A percentile compares a stretch with the other conserved stretches of the same genome.
These are phyloP conservation scores for Phlebiopsis flavidoalba DNA, from an alignment of 768 basidiomycete genomes.

Conservation along the genomic window DNA sequence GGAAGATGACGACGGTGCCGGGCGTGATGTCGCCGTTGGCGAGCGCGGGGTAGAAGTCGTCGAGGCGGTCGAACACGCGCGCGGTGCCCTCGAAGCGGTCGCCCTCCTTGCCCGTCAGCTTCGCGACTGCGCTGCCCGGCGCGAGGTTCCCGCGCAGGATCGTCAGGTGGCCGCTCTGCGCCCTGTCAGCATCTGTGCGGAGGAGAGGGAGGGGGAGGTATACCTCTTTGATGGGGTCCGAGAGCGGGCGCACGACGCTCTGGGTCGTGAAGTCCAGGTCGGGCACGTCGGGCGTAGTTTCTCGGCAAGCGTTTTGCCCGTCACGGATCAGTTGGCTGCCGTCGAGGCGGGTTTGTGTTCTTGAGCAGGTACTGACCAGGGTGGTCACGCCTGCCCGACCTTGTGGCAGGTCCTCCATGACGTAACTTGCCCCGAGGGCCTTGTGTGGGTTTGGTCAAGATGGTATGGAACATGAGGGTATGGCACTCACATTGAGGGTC, in stretches of 20 bases:
- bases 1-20: slow-evolving; percentile 74
- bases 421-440: slow-evolving; percentile 82
- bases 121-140: slow-evolving; percentile 84
- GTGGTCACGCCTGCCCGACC: slow-evolving; percentile 77
- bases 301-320: slow-evolving; percentile 85
- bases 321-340: slow-evolving; percentile 83
- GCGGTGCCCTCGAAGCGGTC: slow-evolving; percentile 74
- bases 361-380: slow-evolving; percentile 76
- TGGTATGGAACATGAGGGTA: neutral
- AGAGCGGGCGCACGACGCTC: slow-evolving; percentile 67
- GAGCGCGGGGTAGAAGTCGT: slow-evolving; percentile 69
- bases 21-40: slow-evolving; percentile 69
- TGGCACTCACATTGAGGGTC: slow-evolving; percentile 60
- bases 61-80: slow-evolving; percentile 72
- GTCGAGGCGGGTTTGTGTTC: slow-evolving; percentile 72
- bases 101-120: slow-evolving; percentile 93
- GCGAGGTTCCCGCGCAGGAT: slow-evolving; percentile 88
- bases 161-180: slow-evolving; percentile 71
- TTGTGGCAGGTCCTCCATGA: slow-evolving; percentile 87
- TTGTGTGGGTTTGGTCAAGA: slow-evolving; percentile 19
- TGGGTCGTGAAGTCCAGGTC: slow-evolving; percentile 71
- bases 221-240: slow-evolving; percentile 71
- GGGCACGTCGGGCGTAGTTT: slow-evolving; percentile 74
- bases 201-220: neutral
- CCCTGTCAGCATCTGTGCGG: neutral